Percentiles rank a stretch among this genome's conserved stretches.
Conservation (phyloP, 2,329 filamentous ascomycete genomes). For the Rhynchosporium agropyri region DNA sequence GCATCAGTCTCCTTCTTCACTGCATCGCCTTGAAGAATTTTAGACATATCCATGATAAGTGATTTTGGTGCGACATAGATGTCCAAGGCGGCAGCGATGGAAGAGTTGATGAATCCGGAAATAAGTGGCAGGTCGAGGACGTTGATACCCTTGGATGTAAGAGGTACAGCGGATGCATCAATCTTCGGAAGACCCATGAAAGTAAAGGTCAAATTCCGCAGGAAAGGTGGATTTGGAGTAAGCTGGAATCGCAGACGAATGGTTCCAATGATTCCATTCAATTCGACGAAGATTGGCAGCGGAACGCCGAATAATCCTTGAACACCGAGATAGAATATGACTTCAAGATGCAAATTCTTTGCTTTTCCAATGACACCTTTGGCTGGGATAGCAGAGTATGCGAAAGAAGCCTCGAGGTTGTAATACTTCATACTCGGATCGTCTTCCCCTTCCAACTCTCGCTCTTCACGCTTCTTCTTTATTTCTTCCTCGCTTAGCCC, state of each 20-base stretch:
- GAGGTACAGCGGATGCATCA: conserved; percentile 29
- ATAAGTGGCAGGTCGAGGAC: conserved; percentile 29
- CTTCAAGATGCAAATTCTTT: conserved; percentile 35
- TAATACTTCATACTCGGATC: conserved; percentile 29
- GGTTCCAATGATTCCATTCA: conserved; percentile 32
- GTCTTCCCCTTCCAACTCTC: conserved; percentile 30
- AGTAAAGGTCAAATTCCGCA: conserved; percentile 32
- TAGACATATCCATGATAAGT: conserved; percentile 33
- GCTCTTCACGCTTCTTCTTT: conserved; percentile 26
- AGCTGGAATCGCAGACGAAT: conserved; percentile 30
- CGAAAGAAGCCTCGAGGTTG: conserved; percentile 32
- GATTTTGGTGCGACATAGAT: conserved; percentile 33
- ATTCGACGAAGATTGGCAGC: conserved; percentile 30
- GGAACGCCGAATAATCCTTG: conserved; percentile 30
- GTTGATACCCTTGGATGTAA: conserved; percentile 31
- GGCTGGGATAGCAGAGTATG: conserved; percentile 31
- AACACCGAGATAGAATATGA: conserved; percentile 31
- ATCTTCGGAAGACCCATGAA: conserved; percentile 34
- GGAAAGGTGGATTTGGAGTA: conserved; percentile 29
- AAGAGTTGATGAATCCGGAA: conserved; percentile 31
- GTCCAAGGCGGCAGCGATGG: conserved; percentile 29
- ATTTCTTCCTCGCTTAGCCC: conserved; percentile 26
- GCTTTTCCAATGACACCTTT: conserved; percentile 33
- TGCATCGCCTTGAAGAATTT: conserved; percentile 30
- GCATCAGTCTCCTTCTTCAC: conserved; percentile 32